A percentile compares a stretch with the other conserved stretches of the same genome.
Evolutionary conservation across 345 rosid genomes (phyloP).

Genomic region (Aethionema arabicum): DNA sequence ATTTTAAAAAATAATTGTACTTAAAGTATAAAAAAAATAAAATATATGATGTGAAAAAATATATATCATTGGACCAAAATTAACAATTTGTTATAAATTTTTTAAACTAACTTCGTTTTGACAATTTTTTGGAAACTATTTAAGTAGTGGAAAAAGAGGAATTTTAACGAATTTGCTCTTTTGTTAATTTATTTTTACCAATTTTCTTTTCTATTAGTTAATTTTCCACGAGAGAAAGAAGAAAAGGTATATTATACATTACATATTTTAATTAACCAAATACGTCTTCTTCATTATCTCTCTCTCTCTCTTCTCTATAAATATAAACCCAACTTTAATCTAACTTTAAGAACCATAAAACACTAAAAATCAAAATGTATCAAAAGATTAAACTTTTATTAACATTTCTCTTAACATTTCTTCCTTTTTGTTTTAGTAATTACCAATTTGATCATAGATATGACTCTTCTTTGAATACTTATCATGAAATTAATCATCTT

Average conservation of each 20-base stretch:
- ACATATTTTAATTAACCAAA: background rate
- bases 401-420: constrained; percentile 23
- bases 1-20: no score
- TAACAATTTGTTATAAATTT: no score
- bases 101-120: no score
- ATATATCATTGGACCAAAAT: no score
- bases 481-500: constrained; percentile 22
- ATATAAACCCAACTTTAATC: constrained; percentile 40
- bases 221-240: background rate
- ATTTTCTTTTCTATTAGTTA: background rate
- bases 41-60: no score
- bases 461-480: constrained; percentile 24
- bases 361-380: constrained; percentile 21
- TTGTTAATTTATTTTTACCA: background rate
- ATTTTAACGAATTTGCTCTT: background rate
- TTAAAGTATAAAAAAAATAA: no score
- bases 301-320: constrained; percentile 28
- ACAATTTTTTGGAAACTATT: no score
- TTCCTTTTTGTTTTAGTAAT: constrained; percentile 29
- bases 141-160: no score
- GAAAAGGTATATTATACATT: background rate
- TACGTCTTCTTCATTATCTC: background rate
- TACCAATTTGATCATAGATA: constrained; percentile 27
- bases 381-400: constrained; percentile 19
- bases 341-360: constrained; percentile 27